Evolutionary conservation across 1,139 yeast species (phyloP), one percentile per base, ranked within the genome.

Genomic region (Debaryomyces psychrophilus): DNA sequence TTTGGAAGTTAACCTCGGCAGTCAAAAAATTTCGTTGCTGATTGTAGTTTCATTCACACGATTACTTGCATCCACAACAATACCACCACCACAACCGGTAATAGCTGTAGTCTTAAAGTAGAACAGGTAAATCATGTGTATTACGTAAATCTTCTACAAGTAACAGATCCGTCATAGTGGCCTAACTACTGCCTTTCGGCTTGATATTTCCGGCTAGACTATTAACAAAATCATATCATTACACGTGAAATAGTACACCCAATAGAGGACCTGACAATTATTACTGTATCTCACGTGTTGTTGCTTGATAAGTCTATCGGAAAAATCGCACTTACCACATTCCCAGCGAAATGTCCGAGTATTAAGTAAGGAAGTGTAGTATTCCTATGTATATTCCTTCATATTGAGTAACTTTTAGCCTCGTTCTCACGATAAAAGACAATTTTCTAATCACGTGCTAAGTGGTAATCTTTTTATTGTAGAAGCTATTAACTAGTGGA

Each of bases 171-270:
- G n/a, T n/a, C n/a, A n/a, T n/a, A n/a, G n/a, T n/a, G n/a, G n/a
- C n/a, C n/a, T n/a, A n/a, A 26, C 12, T 3, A 26, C 28, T 26
- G 7, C 28, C 11, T n/a, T n/a, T n/a, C n/a, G 7, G 11, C 4
- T 12, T 9, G 22, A 31, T 3, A 26, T 22, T 6, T 26, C 18
- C 20, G n/a, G 18, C 20, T 22, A 23, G 8, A 36, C 9, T 36
- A n/a, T 17, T n/a, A n/a, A 8, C 26, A 11, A 9, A 33, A 38
- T 38, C 31, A 38, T 38, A 38, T 38, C 41, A 38, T 38, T 20
- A 12, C 41, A 38, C 41, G 41, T 38, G 41, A 26, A 29, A 9
- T 12, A 1, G 6, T 18, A 23, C 35, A 17, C 18, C 41, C 41
- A 38, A 38, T 38, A 14, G 31, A 28, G 28, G 5, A 7, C 8